phyloP scores from a whole-genome alignment of 305 asterid species.

The Solanum chacoense region DNA sequence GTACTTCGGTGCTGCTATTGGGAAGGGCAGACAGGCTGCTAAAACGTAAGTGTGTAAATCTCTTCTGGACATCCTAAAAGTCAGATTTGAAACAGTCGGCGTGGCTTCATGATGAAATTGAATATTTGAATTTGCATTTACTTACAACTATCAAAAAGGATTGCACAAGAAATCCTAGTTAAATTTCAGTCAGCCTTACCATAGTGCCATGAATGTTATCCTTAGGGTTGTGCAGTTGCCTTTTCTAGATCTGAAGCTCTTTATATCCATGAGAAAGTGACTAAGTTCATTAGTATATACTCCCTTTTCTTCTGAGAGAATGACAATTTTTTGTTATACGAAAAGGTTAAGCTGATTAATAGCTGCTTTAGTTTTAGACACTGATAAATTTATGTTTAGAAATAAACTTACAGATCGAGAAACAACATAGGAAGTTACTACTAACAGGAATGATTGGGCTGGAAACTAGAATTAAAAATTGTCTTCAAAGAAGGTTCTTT shows the following conservation, averaged over 20 bases:
- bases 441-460: neutral
- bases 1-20: slow-evolving; percentile 69
- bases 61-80: neutral
- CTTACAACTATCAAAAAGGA: neutral
- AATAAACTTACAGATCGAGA: neutral
- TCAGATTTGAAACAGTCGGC: neutral
- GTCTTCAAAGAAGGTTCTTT: neutral
- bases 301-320: neutral
- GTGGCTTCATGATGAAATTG: neutral
- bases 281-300: neutral
- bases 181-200: neutral
- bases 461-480: neutral
- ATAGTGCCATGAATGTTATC: neutral
- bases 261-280: neutral
- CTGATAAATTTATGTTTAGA: neutral
- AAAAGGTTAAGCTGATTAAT: neutral
- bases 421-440: neutral
- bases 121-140: neutral
- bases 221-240: neutral
- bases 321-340: neutral
- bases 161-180: neutral
- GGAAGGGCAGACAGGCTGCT: slow-evolving; percentile 75
- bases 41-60: slow-evolving; percentile 42
- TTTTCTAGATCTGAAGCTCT: neutral
- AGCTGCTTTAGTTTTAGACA: neutral